A percentile compares a stretch with the other conserved stretches of the same genome.
Conservation (phyloP, 192 early-diverging fungal species). For the Irineochytrium annulatum region DNA sequence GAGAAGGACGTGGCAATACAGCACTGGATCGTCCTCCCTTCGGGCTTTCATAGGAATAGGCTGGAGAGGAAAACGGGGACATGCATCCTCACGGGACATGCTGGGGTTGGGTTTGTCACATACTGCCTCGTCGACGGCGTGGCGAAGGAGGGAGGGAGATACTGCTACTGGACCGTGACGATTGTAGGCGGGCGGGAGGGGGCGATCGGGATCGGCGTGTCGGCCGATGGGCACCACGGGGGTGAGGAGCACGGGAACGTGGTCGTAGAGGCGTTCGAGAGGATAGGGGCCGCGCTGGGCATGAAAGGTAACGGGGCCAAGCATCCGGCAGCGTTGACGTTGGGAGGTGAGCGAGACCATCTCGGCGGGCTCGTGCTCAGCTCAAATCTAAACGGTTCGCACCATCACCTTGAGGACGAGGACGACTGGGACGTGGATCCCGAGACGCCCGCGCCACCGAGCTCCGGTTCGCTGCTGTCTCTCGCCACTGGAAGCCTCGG, state of each 20-base stretch:
- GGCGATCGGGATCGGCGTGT: conserved; percentile 15
- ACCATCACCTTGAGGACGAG: too few species aligned
- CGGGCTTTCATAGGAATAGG: conserved; percentile 11
- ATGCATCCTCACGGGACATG: not conserved
- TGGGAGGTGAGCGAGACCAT: too few species aligned
- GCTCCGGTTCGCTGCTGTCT: too few species aligned
- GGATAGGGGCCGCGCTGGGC: not conserved
- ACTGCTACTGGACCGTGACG: conserved; percentile 15
- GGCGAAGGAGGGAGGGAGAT: not conserved
- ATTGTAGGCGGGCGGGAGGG: not conserved
- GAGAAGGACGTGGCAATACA: not conserved
- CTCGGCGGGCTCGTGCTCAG: too few species aligned
- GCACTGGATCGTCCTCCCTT: conserved; percentile 14
- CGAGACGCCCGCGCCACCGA: too few species aligned
- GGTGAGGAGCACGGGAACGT: not conserved
- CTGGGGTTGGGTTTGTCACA: conserved; percentile 11
- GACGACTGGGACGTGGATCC: too few species aligned
- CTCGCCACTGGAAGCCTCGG: conserved; percentile 1
- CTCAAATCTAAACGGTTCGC: too few species aligned
- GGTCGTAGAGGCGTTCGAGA: not conserved
- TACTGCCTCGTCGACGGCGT: conserved; percentile 18
- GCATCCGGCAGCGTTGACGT: too few species aligned
- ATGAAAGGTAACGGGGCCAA: too few species aligned
- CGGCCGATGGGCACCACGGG: conserved; percentile 10
- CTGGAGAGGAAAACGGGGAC: not conserved